These are phyloP conservation scores for Eutrema yunnanense DNA, from an alignment of 345 rosid genomes.

Conservation along the genomic window DNA sequence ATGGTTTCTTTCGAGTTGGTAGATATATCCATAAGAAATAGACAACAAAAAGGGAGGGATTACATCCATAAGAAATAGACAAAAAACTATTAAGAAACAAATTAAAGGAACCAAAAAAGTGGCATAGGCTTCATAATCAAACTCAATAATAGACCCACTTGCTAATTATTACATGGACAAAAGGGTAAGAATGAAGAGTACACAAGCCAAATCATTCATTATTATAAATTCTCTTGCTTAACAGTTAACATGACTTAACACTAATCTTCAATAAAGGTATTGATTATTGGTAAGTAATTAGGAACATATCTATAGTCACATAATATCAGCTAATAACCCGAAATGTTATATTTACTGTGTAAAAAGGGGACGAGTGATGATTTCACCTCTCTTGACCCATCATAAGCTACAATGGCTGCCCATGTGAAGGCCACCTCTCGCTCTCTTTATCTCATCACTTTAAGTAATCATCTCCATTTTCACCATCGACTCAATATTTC, in stretches of 20 bases:
- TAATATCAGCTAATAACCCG: neutral
- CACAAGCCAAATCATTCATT: conserved; percentile 13
- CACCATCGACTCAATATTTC: neutral
- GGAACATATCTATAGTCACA: neutral
- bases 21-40: neutral
- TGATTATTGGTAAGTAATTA: conserved; percentile 9
- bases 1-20: neutral
- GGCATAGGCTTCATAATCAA: conserved; percentile 17
- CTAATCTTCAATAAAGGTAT: neutral
- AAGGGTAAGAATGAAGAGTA: conserved; percentile 6
- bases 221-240: neutral
- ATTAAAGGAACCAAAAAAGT: neutral
- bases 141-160: conserved; percentile 30
- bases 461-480: conserved; percentile 22
- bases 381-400: conserved; percentile 26
- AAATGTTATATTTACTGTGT: neutral
- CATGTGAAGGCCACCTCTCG: conserved; percentile 25
- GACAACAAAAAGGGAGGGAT: neutral
- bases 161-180: conserved; percentile 17
- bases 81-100: neutral
- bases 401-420: conserved; percentile 27
- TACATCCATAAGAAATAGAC: neutral
- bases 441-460: neutral
- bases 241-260: neutral
- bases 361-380: conserved; percentile 13